Evolutionary conservation across 2,329 filamentous ascomycete genomes (phyloP).

Genomic region (Myriangium duriaei): DNA sequence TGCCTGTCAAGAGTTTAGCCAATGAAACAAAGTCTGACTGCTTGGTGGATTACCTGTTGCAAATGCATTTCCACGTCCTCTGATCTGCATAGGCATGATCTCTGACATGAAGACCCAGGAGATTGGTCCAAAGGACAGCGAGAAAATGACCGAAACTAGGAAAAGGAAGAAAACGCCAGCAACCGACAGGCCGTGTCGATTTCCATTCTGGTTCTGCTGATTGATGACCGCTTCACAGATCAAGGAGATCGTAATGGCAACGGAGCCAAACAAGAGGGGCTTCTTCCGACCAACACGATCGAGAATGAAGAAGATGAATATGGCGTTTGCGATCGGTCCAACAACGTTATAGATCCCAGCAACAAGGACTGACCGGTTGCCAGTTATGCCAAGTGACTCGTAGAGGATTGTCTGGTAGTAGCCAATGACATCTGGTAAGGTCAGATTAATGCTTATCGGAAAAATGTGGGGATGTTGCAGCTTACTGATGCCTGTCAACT

Average conservation of each 20-base stretch:
- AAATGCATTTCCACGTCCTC: constrained; percentile 46
- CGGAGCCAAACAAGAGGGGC: constrained; percentile 42
- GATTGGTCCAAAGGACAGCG: constrained; percentile 46
- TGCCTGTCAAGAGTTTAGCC: constrained; percentile 15
- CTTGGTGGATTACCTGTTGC: constrained; percentile 38
- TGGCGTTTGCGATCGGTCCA: constrained; percentile 43
- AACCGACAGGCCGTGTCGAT: constrained; percentile 38
- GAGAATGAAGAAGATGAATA: constrained; percentile 47
- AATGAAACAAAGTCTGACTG: neutral
- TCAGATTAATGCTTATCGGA: no score
- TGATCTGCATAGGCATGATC: constrained; percentile 54
- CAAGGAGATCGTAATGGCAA: constrained; percentile 44
- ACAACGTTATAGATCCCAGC: constrained; percentile 49
- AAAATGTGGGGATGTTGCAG: neutral
- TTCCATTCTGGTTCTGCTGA: constrained; percentile 34
- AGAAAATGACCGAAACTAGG: constrained; percentile 46
- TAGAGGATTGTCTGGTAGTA: constrained; percentile 53
- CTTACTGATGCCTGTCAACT: constrained; percentile 47
- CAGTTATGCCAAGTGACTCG: constrained; percentile 43
- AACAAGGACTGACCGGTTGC: constrained; percentile 39
- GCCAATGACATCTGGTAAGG: constrained; percentile 40
- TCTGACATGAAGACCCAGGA: constrained; percentile 55
- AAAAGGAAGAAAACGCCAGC: constrained; percentile 56
- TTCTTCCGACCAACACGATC: constrained; percentile 41
- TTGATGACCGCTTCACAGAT: constrained; percentile 49